Evolutionary conservation across 2,329 filamentous ascomycete species (phyloP).

Genomic region (Hirsutella thompsonii): DNA sequence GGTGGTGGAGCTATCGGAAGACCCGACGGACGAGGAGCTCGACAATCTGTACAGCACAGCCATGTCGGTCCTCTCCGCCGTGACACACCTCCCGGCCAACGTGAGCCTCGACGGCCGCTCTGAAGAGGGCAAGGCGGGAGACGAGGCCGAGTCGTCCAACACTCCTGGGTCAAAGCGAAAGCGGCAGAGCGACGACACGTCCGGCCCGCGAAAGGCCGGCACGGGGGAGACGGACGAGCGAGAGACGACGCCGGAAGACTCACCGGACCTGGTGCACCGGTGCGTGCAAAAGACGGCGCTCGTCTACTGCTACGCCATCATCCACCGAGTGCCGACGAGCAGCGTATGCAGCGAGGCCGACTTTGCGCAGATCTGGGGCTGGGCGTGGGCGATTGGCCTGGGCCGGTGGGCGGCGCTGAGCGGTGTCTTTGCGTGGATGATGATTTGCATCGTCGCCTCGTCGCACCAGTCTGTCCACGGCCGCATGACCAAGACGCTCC

Average conservation of each 20-base stretch:
- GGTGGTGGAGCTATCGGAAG: conserved; percentile 24
- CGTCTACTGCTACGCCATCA: conserved; percentile 34
- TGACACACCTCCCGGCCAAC: conserved; percentile 19
- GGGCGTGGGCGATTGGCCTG: conserved; percentile 32
- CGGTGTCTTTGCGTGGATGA: conserved; percentile 36
- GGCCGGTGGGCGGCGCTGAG: conserved; percentile 31
- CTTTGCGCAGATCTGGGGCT: conserved; percentile 30
- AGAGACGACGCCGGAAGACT: conserved; percentile 6
- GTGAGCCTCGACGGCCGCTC: conserved; percentile 6
- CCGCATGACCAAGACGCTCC: conserved; percentile 31
- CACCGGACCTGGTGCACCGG: conserved; percentile 31
- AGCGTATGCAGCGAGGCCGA: conserved; percentile 23
- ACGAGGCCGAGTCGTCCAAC: background rate
- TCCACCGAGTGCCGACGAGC: conserved; percentile 27
- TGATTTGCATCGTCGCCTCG: conserved; percentile 27
- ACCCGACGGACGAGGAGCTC: conserved; percentile 21
- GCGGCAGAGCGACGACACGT: conserved; percentile 3
- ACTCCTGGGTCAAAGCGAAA: conserved; percentile 6
- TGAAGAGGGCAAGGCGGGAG: background rate
- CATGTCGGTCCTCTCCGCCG: conserved; percentile 24
- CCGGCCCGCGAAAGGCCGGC: conserved; percentile 4
- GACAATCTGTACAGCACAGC: conserved; percentile 25
- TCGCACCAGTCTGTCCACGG: conserved; percentile 25
- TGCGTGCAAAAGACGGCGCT: conserved; percentile 31
- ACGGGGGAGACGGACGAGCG: conserved; percentile 3